Evolutionary conservation across 192 early-diverging fungal genomes (phyloP).

Genomic region (Pilaira anomala): DNA sequence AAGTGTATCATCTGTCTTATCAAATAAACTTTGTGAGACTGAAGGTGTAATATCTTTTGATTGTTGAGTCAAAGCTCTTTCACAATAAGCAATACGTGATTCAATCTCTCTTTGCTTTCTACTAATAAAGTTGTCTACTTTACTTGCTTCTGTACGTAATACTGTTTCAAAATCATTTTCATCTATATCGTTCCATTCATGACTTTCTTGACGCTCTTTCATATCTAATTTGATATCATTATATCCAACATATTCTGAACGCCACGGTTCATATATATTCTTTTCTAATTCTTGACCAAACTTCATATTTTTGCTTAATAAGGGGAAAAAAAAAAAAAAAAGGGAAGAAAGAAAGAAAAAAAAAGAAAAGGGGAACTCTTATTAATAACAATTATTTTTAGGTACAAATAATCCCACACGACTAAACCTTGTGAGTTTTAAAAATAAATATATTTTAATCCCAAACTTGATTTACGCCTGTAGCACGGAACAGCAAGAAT

Average conservation of each 20-base stretch:
- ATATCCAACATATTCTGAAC: conserved; percentile 80
- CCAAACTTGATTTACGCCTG: no score
- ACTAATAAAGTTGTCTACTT: conserved; percentile 67
- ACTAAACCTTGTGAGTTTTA: no score
- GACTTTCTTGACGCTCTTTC: conserved; percentile 48
- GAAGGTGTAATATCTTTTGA: conserved; percentile 19
- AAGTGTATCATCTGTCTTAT: conserved; percentile 35
- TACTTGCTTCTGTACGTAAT: conserved; percentile 82
- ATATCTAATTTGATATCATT: conserved; percentile 49
- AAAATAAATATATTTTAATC: no score
- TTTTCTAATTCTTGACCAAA: conserved; percentile 77
- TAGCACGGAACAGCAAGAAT: no score
- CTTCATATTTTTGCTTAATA: conserved; percentile 58
- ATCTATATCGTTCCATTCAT: conserved; percentile 75
- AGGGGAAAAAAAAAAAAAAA: conserved; percentile 7
- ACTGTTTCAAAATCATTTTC: conserved; percentile 83
- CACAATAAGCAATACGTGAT: conserved; percentile 66
- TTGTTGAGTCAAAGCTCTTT: conserved; percentile 44
- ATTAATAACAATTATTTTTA: no score
- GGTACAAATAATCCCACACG: no score
- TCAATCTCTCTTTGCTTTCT: conserved; percentile 74
- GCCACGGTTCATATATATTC: conserved; percentile 71
- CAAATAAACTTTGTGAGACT: conserved; percentile 17
- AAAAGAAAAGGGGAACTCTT: neutral
- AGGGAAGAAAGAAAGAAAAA: conserved; percentile 1